Conservation (phyloP, 169 alveolate genomes). For the Perkinsus olseni region DNA sequence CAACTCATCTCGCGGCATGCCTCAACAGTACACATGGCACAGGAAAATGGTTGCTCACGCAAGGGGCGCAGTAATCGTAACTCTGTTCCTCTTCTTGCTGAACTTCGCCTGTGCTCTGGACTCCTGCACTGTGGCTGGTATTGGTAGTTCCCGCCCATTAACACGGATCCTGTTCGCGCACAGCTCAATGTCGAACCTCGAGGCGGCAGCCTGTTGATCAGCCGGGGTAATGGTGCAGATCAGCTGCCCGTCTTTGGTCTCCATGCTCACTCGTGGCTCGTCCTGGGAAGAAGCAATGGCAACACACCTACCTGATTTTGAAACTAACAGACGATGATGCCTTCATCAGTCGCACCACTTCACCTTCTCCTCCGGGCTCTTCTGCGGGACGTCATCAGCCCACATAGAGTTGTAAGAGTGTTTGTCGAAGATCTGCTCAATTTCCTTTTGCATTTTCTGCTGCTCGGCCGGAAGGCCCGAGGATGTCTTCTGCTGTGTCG, state of each 20-base stretch:
- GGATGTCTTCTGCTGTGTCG: no score
- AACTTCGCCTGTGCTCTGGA: background rate
- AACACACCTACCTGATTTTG: background rate
- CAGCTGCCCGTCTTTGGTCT: background rate
- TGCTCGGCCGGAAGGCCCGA: background rate
- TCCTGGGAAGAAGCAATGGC: background rate
- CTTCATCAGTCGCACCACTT: no score
- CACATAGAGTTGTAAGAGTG: background rate
- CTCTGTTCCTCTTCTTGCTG: background rate
- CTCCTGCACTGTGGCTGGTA: background rate
- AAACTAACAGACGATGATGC: no score
- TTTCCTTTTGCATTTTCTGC: background rate
- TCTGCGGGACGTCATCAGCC: background rate
- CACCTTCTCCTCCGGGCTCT: background rate
- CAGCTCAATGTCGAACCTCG: background rate
- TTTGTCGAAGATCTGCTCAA: background rate
- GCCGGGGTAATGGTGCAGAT: background rate
- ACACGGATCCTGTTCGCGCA: background rate
- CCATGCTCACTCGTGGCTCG: background rate
- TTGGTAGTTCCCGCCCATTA: background rate
- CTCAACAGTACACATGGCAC: background rate
- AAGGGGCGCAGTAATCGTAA: background rate
- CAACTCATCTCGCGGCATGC: background rate
- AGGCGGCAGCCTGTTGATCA: background rate
- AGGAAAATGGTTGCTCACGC: background rate